These are phyloP conservation scores for Saitozyma sp. DNA, from an alignment of 768 basidiomycete species.

Conservation along the genomic window DNA sequence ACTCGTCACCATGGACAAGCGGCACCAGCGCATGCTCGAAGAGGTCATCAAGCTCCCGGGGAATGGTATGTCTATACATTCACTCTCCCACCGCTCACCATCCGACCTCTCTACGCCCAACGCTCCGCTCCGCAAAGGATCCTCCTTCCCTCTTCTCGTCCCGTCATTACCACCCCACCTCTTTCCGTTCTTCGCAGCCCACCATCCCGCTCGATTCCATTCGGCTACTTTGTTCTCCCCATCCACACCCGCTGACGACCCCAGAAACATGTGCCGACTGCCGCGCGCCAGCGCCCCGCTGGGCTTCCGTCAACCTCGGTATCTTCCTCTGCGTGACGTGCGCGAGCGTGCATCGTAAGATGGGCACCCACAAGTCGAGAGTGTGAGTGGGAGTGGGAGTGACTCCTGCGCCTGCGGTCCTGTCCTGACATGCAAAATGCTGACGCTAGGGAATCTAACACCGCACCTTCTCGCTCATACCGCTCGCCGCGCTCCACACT, in stretches of 20 bases:
- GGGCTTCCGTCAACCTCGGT: slow-evolving; percentile 86
- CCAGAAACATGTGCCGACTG: slow-evolving; percentile 90
- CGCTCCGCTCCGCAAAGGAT: too few relatives aligned
- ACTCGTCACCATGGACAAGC: slow-evolving; percentile 23
- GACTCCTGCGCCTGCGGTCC: neutral
- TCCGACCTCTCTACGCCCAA: too few relatives aligned
- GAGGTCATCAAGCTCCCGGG: slow-evolving; percentile 73
- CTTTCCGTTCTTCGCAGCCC: neutral
- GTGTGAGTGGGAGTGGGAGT: slow-evolving; percentile 60
- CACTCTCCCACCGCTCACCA: neutral
- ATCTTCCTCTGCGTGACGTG: slow-evolving; percentile 70
- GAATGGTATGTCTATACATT: slow-evolving; percentile 61
- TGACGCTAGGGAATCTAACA: too few relatives aligned
- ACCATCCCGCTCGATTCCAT: neutral
- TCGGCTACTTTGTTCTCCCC: too few relatives aligned
- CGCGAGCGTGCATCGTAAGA: slow-evolving; percentile 88
- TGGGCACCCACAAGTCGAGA: slow-evolving; percentile 90
- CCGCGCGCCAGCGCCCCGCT: slow-evolving; percentile 75
- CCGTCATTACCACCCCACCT: too few relatives aligned
- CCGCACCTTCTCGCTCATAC: too few relatives aligned
- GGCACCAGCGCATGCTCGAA: slow-evolving; percentile 56
- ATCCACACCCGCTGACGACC: neutral
- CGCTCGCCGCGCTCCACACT: too few relatives aligned
- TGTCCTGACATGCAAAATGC: too few relatives aligned
- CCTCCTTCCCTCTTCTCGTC: too few relatives aligned